Percentiles rank a stretch among this genome's conserved stretches.
Conservation (phyloP, 139 green algal genomes). For the Trebouxia sp. region DNA sequence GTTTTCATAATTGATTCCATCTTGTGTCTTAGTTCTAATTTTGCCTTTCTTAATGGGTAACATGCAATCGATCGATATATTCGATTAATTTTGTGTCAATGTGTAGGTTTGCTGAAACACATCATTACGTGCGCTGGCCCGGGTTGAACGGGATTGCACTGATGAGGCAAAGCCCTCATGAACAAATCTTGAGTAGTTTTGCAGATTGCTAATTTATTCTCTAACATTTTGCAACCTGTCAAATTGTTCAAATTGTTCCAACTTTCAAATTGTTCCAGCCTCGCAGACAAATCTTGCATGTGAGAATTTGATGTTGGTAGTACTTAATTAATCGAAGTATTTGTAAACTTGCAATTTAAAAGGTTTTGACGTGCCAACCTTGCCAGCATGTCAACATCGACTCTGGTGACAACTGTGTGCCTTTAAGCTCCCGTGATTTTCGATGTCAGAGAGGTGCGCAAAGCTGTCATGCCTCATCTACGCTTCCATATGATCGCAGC, state of each 20-base stretch:
- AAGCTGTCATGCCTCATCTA: slow-evolving; percentile 14
- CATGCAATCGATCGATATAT: not conserved
- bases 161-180: not conserved
- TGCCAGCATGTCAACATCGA: not conserved
- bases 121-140: not conserved
- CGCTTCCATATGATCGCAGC: slow-evolving; percentile 17
- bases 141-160: not conserved
- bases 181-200: not conserved
- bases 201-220: not conserved
- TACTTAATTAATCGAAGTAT: not conserved
- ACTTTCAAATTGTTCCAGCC: not conserved
- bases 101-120: not conserved
- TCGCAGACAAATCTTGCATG: not conserved
- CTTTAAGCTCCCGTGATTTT: slow-evolving; percentile 11
- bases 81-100: not conserved
- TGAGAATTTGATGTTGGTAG: not conserved
- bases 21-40: slow-evolving; percentile 2
- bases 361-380: not conserved
- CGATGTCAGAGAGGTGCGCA: not conserved
- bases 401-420: not conserved
- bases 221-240: not conserved
- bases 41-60: not conserved
- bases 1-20: no score
- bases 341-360: not conserved
- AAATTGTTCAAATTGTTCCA: slow-evolving; percentile 2